Conservation (phyloP, 495 filamentous ascomycete genomes). For the Aspergillus saccharolyticus region DNA sequence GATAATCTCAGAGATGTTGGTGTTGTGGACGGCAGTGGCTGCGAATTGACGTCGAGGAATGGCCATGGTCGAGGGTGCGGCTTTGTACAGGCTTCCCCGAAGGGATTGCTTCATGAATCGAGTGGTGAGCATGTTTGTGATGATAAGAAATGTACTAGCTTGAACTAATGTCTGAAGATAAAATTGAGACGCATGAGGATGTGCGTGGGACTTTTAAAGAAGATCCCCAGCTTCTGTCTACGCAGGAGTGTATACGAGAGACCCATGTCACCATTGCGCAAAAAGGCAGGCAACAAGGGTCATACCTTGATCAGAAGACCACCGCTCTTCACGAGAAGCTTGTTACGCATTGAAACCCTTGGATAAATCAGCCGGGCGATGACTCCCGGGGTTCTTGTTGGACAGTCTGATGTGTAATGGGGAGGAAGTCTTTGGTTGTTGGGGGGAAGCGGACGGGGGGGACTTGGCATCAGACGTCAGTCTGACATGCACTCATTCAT, state of each 20-base stretch:
- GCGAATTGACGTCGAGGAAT: neutral
- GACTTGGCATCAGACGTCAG: neutral
- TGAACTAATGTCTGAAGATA: too few species aligned
- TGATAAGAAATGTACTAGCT: too few species aligned
- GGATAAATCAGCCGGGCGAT: neutral
- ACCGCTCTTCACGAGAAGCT: neutral
- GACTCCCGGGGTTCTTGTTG: neutral
- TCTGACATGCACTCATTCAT: too few species aligned
- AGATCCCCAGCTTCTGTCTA: too few species aligned
- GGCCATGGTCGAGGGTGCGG: too few species aligned
- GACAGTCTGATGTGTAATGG: neutral
- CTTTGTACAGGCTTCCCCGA: neutral
- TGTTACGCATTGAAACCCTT: neutral
- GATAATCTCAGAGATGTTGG: constrained; percentile 44
- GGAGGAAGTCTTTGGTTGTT: neutral
- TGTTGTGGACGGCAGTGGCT: neutral
- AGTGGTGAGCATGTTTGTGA: neutral
- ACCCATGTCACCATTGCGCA: neutral
- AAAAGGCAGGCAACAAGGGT: neutral
- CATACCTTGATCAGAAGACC: neutral
- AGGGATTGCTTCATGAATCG: neutral
- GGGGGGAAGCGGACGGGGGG: neutral
- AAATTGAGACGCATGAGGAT: too few species aligned
- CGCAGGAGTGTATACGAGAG: neutral
- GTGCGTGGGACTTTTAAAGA: too few species aligned